Evolutionary conservation across 2,329 filamentous ascomycete species (phyloP).

Genomic region (Claviceps quebecensis): DNA sequence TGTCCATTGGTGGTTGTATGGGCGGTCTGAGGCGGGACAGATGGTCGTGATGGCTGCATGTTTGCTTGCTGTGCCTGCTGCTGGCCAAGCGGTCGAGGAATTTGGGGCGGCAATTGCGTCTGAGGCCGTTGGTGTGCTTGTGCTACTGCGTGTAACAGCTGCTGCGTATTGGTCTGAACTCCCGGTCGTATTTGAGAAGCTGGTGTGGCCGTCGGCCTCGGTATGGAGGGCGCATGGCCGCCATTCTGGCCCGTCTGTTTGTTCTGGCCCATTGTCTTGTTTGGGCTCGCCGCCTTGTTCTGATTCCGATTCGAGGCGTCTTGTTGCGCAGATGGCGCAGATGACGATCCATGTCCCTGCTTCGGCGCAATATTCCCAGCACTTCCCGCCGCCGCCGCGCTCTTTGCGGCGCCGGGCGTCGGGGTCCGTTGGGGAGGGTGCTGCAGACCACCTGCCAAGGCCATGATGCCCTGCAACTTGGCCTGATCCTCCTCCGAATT

Average conservation of each 20-base stretch:
- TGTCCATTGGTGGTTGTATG: neutral
- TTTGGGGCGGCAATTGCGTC: conserved; percentile 16
- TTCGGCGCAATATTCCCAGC: conserved; percentile 22
- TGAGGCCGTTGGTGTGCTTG: conserved; percentile 13
- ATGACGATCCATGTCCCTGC: conserved; percentile 5
- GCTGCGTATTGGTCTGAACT: conserved; percentile 17
- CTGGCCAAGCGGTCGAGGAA: conserved; percentile 8
- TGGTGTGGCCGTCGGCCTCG: conserved; percentile 6
- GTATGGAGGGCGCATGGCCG: neutral
- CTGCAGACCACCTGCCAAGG: conserved; percentile 38
- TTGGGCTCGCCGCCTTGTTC: neutral
- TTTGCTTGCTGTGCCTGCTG: conserved; percentile 10
- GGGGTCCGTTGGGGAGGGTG: conserved; percentile 19
- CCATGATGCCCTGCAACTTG: conserved; percentile 45
- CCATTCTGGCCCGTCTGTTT: neutral
- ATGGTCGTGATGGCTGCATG: conserved; percentile 1
- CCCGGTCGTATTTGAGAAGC: conserved; percentile 15
- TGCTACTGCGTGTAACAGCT: conserved; percentile 15
- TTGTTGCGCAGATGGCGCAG: neutral
- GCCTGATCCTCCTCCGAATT: conserved; percentile 47
- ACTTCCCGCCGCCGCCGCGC: conserved; percentile 10
- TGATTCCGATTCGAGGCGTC: neutral
- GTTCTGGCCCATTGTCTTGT: neutral
- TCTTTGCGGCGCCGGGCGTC: neutral
- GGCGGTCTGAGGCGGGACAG: conserved; percentile 1